Base-by-base conservation (phyloP, 2,329 filamentous ascomycete genomes). In the Colletotrichum musae region DNA sequence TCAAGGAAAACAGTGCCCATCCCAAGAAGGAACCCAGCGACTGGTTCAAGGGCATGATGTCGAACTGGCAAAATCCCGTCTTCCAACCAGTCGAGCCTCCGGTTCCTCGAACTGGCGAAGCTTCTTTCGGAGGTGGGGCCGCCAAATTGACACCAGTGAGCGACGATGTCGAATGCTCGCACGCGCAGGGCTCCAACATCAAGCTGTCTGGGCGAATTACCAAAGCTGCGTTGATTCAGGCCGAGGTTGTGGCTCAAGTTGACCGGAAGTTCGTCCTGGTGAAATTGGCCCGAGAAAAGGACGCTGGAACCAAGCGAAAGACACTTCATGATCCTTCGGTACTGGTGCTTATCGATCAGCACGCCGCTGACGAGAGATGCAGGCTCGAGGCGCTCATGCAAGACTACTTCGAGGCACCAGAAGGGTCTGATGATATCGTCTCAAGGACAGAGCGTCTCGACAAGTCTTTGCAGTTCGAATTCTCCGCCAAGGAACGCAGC, bases 361-460 rank as follows among this genome's bases (percentile, higher is more conserved):
- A 99, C 77, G 96, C 96, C 1, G 96, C 95, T 3, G 95, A 98
- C 77, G 96, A 99, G 81, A 88, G 96, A 53, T 90, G 93, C 71
- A 90, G 91, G 1, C 87, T 98, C 1, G 96, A 99, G 77, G 77
- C 79, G 0, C 84, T 99, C 1, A 89, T 97, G 77, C 73, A 74
- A 0, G 73, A 72, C 6, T 90, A 89, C 64, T 89, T 90, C 71
- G 53, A 58, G 4, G 47, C 5, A n/a, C 70, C 4, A 61, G 67
- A 70, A 4, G 28, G 18, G 1, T 65, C 56, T 1, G 68, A 61
- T 4, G 24, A 57, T 2, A 16, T 73, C 2, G 69, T 66, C 21
- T 78, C 79, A 1, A 70, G 74, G 7, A 79, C 80, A 0, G 81
- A 85, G 18, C 12, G 66, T 0, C 74, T 91, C 1, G 81, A 82